Evolutionary conservation across 1,284 basidiomycete genomes (phyloP), one percentile per base, ranked within the genome.

Genomic region (Amylostereum areolatum): DNA sequence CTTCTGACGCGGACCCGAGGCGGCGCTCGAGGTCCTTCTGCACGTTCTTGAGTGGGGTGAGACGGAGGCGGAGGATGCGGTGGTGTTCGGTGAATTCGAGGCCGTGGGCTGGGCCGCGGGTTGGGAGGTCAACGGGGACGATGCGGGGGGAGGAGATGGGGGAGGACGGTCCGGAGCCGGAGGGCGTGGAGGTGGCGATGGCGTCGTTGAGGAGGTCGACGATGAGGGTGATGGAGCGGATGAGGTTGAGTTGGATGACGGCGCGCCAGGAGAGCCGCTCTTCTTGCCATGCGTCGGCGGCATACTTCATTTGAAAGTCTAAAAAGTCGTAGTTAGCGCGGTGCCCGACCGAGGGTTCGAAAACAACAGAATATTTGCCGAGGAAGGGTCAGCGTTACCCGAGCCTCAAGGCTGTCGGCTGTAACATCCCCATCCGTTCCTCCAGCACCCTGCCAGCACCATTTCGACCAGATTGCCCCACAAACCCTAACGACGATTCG

Each of bases 251-350:
- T 59, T 83, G 82, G 55, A 90, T 81, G 54, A 90, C 83, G 6
- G 77, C 69, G 18, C 83, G 78, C 88, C 88, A 89, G 31, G 83
- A 77, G 3, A 72, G 67, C 45, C 78, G 79, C 57, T 89, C 83
- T 52, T 81, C 77, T 3, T 73, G 71, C 81, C 87, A 85, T 59
- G 83, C 78, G 46, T 73, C 70, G 29, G 71, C 71, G 18, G 85
- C 80, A 57, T 85, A 85, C 3, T 77, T 77, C 2, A 89, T 64
- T 57, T 86, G 84, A 58, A 89, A 89, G 62, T 89, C 84, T 83
- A 43, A 36, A 32, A 50, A 32, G 49, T 34, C 8, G 54, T 25
- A 48, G 47, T 32, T 36, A 27, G 45, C 30, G 48, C 52, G 29
- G 46, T 36, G 43, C n/a, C 39, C 27, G 43, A 49, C 11, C 9